Percentiles rank a stretch among this genome's conserved stretches.
Conservation (phyloP, 2,329 filamentous ascomycete genomes). For the Aspergillus neotritici region DNA sequence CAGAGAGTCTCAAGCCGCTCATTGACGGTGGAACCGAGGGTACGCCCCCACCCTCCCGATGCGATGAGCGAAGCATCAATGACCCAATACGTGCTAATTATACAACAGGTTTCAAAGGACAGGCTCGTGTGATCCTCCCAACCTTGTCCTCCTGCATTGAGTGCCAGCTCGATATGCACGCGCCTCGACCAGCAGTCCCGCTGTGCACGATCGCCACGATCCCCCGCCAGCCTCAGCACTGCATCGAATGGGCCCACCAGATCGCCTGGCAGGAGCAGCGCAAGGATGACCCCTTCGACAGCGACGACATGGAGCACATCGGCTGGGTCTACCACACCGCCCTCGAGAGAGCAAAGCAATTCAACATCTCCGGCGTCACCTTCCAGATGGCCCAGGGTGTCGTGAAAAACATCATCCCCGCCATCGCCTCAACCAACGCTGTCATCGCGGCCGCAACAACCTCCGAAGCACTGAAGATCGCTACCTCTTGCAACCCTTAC, state of each 20-base stretch:
- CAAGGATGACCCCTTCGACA: constrained; percentile 80
- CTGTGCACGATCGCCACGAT: constrained; percentile 96
- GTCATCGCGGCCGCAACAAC: constrained; percentile 94
- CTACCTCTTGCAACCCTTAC: constrained; percentile 72
- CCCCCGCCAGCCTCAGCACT: constrained; percentile 93
- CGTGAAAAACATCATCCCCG: constrained; percentile 98
- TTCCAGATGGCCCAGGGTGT: constrained; percentile 96
- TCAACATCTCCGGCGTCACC: constrained; percentile 85
- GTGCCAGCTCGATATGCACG: constrained; percentile 97
- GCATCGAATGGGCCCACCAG: constrained; percentile 97
- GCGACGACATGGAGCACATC: constrained; percentile 93
- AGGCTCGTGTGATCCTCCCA: constrained; percentile 85
- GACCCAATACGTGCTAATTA: constrained; percentile 12
- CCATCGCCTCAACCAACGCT: constrained; percentile 95
- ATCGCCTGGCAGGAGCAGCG: constrained; percentile 91
- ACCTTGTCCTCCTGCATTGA: constrained; percentile 95
- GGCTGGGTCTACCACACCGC: constrained; percentile 93
- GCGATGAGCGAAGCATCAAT: not conserved
- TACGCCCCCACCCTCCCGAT: constrained; percentile 24
- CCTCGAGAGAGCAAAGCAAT: constrained; percentile 72
- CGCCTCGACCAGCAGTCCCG: constrained; percentile 91
- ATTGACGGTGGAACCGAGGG: constrained; percentile 96
- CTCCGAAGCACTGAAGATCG: constrained; percentile 94
- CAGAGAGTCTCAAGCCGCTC: constrained; percentile 83
- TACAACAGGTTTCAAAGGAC: constrained; percentile 78